Evolutionary conservation across 148 eudicot genomes (phyloP), one percentile per base, ranked within the genome.

Genomic region (Dianthus caryophyllus): DNA sequence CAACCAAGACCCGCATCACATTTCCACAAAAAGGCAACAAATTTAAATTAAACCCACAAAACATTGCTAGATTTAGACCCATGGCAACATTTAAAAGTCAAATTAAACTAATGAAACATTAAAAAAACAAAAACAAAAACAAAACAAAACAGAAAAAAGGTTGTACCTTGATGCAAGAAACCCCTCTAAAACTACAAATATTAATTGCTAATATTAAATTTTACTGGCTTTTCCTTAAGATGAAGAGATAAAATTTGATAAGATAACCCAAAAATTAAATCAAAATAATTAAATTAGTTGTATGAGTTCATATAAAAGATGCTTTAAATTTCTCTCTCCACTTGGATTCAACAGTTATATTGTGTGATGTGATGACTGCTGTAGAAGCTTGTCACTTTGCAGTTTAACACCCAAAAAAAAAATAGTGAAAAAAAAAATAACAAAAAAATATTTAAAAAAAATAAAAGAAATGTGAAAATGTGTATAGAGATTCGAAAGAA

Each of bases 161-260:
- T 39, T 41, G 9, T 39, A 73, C 76, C 76, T 73, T 61, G 27
- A 55, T 38, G 33, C 61, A 67, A 68, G 66, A 68, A 68, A 30
- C 27, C 52, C 66, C 52, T 24, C 1, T 6, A 54, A 54, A 13
- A 25, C n/a, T 2, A 50, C 0, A 56, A 16, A 18, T 21, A 20
- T 20, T 53, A 7, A 21, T 8, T 49, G 4, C 12, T 21, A 21
- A 21, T 18, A 1, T 22, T 18, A 53, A 6, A 21, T 21, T 21
- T 53, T 20, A 6, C 9, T 18, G 73, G 69, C 73, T 64, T 21
- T 58, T 63, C 38, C 65, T 46, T 46, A 15, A 64, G 24, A 2
- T 64, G 68, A 75, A 76, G 75, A 70, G 74, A 70, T 76, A 66
- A 70, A 75, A 53, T 74, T 66, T 48, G 69, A 75, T 3, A 63